Evolutionary conservation across 1,139 yeast genomes (phyloP).

Genomic region (Hansenula sp.): DNA sequence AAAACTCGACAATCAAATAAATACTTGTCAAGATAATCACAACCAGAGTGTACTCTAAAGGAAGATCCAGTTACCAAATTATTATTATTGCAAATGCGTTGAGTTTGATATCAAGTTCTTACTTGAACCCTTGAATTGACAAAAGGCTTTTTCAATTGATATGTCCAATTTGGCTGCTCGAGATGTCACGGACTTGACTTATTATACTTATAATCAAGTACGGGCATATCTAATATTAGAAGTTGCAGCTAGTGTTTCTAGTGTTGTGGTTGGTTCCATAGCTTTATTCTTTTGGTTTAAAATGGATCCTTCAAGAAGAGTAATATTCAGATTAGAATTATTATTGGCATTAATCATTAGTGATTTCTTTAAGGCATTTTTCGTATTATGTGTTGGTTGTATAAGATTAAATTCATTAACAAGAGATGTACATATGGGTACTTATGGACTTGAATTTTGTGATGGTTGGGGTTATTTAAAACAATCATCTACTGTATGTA

Average conservation of each 20-base stretch:
- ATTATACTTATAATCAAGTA: slow-evolving; percentile 4
- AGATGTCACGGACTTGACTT: background rate
- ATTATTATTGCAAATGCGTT: too few relatives aligned
- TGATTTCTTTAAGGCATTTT: slow-evolving; percentile 16
- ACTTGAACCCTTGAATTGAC: background rate
- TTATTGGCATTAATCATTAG: slow-evolving; percentile 11
- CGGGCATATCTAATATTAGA: slow-evolving; percentile 7
- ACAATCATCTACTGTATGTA: slow-evolving; percentile 7
- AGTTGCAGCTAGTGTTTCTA: slow-evolving; percentile 8
- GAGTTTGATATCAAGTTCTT: too few relatives aligned
- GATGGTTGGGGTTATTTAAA: slow-evolving; percentile 17
- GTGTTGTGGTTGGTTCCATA: slow-evolving; percentile 12
- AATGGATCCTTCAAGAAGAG: slow-evolving; percentile 17
- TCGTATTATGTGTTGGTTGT: slow-evolving; percentile 8
- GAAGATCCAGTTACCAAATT: too few relatives aligned
- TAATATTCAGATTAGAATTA: slow-evolving; percentile 17
- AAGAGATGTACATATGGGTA: background rate
- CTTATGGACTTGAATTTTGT: slow-evolving; percentile 6
- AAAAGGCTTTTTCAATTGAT: too few relatives aligned
- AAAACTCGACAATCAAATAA: too few relatives aligned
- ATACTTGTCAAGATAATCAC: too few relatives aligned
- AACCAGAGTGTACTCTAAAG: too few relatives aligned
- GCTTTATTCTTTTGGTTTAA: slow-evolving; percentile 15
- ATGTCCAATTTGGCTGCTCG: too few relatives aligned
- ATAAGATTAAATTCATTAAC: slow-evolving; percentile 3